phyloP scores from a whole-genome alignment of 768 basidiomycete genomes.

The Xanthoconium stramineum region DNA sequence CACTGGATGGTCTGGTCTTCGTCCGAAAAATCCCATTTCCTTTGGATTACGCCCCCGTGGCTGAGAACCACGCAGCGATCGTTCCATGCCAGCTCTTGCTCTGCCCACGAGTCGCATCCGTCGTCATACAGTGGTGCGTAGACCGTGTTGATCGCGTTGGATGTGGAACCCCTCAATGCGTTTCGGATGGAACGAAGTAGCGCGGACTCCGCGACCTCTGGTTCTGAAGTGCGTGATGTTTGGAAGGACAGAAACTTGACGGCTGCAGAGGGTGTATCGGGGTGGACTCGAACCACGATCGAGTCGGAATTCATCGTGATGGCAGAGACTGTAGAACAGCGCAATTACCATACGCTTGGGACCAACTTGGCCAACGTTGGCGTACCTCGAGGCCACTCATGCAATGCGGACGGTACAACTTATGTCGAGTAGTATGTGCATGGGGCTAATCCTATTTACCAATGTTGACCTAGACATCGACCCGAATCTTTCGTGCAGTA shows the following conservation, averaged over 20 bases:
- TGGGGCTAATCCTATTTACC: neutral
- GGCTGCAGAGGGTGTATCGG: conserved; percentile 43
- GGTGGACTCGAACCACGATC: conserved; percentile 39
- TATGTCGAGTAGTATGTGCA: no score
- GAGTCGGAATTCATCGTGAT: conserved; percentile 17
- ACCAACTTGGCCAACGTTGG: neutral
- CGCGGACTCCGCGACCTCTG: conserved; percentile 27
- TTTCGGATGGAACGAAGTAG: conserved; percentile 56
- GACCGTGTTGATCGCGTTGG: conserved; percentile 39
- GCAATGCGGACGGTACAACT: neutral
- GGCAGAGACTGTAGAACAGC: neutral
- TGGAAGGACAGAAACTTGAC: conserved; percentile 37
- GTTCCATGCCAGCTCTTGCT: conserved; percentile 72
- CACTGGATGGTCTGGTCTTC: conserved; percentile 74
- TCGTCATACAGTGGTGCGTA: conserved; percentile 42
- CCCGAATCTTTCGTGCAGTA: conserved; percentile 3
- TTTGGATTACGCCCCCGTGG: conserved; percentile 62
- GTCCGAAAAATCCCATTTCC: conserved; percentile 71
- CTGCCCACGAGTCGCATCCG: conserved; percentile 41
- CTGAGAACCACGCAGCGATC: conserved; percentile 58
- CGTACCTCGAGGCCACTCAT: neutral
- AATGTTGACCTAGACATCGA: conserved; percentile 1
- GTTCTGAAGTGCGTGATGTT: conserved; percentile 12
- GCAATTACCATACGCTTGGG: neutral
- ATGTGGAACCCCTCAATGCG: conserved; percentile 56